Conservation (phyloP, 108 stramenopile species). For the Nitzschia palea region DNA sequence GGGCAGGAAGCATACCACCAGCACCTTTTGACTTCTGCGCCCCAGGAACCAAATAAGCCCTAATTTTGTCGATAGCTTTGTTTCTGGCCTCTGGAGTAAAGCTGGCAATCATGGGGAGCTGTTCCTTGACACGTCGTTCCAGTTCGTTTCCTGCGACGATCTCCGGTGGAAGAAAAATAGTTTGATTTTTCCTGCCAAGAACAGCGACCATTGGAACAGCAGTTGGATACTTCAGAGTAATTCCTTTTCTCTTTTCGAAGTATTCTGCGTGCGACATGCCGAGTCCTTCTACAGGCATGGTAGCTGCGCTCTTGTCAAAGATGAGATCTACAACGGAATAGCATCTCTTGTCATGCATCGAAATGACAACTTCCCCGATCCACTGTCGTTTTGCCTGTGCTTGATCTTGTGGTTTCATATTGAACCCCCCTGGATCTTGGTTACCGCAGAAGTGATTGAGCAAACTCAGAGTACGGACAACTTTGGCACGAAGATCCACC, state of each 20-base stretch:
- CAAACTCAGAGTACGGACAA: conserved; percentile 45
- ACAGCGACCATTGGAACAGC: conserved; percentile 59
- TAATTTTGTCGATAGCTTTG: conserved; percentile 55
- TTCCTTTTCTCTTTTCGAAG: conserved; percentile 44
- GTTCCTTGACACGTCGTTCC: conserved; percentile 43
- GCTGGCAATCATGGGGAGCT: conserved; percentile 67
- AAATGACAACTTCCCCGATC: conserved; percentile 59
- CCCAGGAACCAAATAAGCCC: conserved; percentile 50
- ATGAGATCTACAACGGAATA: conserved; percentile 45
- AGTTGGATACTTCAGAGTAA: conserved; percentile 47
- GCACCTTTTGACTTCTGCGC: conserved; percentile 50
- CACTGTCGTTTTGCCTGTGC: conserved; percentile 29
- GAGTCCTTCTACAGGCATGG: conserved; percentile 45
- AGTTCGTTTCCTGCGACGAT: conserved; percentile 62
- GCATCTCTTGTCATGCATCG: conserved; percentile 58
- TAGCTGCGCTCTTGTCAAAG: conserved; percentile 45
- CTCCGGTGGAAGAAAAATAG: conserved; percentile 62
- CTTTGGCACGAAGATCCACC: conserved; percentile 61
- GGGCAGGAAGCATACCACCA: conserved; percentile 46
- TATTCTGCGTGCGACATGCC: conserved; percentile 58
- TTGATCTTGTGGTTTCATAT: conserved; percentile 15
- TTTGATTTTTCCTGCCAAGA: conserved; percentile 39
- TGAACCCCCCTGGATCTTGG: conserved; percentile 19
- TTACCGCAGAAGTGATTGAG: conserved; percentile 36
- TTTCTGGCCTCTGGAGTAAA: conserved; percentile 47